Evolutionary conservation across 2,329 filamentous ascomycete species (phyloP), one percentile per base, ranked within the genome.

Genomic region (Epichloe brachyelytri): DNA sequence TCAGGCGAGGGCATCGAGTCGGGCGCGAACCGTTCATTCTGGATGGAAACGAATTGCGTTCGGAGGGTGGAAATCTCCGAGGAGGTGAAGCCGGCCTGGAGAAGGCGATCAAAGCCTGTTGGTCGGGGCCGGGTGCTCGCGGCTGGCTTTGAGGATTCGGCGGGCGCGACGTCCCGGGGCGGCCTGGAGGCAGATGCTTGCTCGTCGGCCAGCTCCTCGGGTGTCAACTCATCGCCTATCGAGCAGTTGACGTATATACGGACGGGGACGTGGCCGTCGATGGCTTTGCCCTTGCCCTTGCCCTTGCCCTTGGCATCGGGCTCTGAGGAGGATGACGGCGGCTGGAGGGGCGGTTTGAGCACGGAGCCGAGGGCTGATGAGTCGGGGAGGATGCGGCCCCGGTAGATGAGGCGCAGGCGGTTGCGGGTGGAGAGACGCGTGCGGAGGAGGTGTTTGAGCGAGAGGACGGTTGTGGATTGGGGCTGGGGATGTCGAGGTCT

Each of bases 171-270:
- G 3, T 71, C 66, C 14, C 60, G 58, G 11, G 62, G 66, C 1
- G 65, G 68, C 8, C 64, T 62, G 14, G 58, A 61, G 15, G 74
- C 66, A 11, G 68, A 68, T 58, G 68, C 65, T 34, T 78, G 76
- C 70, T 95, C 90, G 14, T 74, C 75, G 1, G 75, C 76, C 20
- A 97, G 77, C 52, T 95, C 88, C 0, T 73, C 63, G 12, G 77
- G 63, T 0, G 84, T 78, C 12, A 97, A 76, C 26, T 78, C 73
- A 65, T 87, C 82, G 50, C 89, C 89, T 53, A 97, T 86, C 56
- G 88, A 91, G 75, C 91, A 97, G 71, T 95, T 94, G 54, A 97
- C 84, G 66, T 95, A 96, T 60, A 95, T 79, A 43, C 85, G 77
- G 49, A 68, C 56, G 14, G 50, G 20, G 22, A 36, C 3, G n/a